phyloP scores from a whole-genome alignment of 2,329 filamentous ascomycete genomes.

The Amphichorda felina region DNA sequence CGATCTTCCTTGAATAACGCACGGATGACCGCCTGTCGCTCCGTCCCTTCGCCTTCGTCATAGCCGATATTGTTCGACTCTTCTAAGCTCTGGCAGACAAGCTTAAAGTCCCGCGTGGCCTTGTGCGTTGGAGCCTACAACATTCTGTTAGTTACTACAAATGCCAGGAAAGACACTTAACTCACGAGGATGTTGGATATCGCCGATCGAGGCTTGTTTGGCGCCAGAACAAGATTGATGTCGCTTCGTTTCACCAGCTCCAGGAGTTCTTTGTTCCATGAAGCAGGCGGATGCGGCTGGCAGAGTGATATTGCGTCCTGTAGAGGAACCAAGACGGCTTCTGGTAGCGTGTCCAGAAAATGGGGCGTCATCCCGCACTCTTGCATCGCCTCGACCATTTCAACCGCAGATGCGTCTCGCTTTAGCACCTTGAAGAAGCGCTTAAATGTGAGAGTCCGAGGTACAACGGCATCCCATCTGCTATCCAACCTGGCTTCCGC shows the following conservation, averaged over 20 bases:
- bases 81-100: constrained; percentile 60
- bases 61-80: constrained; percentile 47
- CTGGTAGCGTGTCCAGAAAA: constrained; percentile 73
- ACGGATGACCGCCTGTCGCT: constrained; percentile 71
- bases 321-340: constrained; percentile 68
- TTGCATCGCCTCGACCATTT: constrained; percentile 64
- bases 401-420: constrained; percentile 36
- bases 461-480: constrained; percentile 38
- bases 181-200: constrained; percentile 31
- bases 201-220: constrained; percentile 16
- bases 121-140: constrained; percentile 52
- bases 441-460: constrained; percentile 59
- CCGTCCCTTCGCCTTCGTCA: constrained; percentile 72
- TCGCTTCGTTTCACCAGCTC: constrained; percentile 73
- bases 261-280: constrained; percentile 62
- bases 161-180: background rate
- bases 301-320: constrained; percentile 77
- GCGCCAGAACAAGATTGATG: constrained; percentile 53
- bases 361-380: constrained; percentile 53
- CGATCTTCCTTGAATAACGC: constrained; percentile 87
- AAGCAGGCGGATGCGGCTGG: constrained; percentile 67
- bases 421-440: constrained; percentile 51
- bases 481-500: constrained; percentile 21
- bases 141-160: constrained; percentile 12
- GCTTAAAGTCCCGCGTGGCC: constrained; percentile 61